Percentiles rank a stretch among this genome's conserved stretches.
Evolutionary conservation across 2,329 filamentous ascomycete species (phyloP).

Genomic region (Hysterium pulicare): DNA sequence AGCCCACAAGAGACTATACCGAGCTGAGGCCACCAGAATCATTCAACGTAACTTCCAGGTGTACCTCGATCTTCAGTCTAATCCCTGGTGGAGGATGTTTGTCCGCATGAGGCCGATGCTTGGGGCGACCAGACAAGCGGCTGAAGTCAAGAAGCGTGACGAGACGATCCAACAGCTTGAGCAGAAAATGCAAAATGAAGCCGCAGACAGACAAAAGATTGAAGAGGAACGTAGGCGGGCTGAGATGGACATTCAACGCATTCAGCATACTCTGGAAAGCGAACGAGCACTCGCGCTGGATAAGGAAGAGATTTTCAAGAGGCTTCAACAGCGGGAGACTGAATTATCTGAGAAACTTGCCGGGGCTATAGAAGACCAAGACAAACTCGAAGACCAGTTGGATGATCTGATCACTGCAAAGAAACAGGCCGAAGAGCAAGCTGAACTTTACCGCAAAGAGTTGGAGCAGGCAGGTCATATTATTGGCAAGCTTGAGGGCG

Average conservation of each 20-base stretch:
- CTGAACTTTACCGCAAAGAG: conserved; percentile 73
- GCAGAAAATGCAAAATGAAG: conserved; percentile 75
- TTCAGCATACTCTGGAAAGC: conserved; percentile 92
- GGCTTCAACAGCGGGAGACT: conserved; percentile 85
- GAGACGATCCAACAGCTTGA: conserved; percentile 88
- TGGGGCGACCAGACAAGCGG: conserved; percentile 84
- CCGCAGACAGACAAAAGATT: conserved; percentile 69
- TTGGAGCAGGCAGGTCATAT: conserved; percentile 88
- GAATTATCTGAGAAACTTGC: conserved; percentile 92
- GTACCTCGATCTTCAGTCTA: conserved; percentile 83
- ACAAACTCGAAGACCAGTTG: conserved; percentile 87
- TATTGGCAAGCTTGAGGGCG: conserved; percentile 79
- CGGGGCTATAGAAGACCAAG: conserved; percentile 89
- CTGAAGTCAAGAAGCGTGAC: conserved; percentile 91
- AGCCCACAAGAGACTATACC: conserved; percentile 89
- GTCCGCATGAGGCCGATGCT: conserved; percentile 93
- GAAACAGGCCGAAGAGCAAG: conserved; percentile 80
- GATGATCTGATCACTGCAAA: conserved; percentile 86
- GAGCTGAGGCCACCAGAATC: conserved; percentile 89
- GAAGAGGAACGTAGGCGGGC: conserved; percentile 89
- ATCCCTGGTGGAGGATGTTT: conserved; percentile 96
- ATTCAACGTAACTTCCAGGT: conserved; percentile 93
- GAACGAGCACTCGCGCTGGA: conserved; percentile 93
- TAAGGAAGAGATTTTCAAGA: conserved; percentile 98
- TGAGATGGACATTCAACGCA: conserved; percentile 79